Conservation (phyloP, 192 early-diverging fungal genomes). For the Coemansia sp. region DNA sequence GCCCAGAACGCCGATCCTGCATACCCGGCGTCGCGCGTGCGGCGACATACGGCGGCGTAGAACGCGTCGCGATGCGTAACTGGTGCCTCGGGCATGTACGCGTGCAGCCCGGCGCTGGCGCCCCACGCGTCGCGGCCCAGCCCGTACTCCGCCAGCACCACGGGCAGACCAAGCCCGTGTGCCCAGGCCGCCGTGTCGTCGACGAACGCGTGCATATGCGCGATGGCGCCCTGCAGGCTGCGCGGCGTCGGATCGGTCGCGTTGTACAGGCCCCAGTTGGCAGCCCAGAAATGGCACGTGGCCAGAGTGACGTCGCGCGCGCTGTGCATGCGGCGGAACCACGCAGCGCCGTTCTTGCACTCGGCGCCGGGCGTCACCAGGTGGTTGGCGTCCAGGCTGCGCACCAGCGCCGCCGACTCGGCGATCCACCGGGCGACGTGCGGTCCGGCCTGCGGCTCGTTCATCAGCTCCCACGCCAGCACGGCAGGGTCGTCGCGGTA, state of each 20-base stretch:
- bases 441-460: constrained; percentile 59
- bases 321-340: constrained; percentile 56
- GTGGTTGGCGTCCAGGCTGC: constrained; percentile 54
- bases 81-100: constrained; percentile 51
- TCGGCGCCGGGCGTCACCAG: constrained; percentile 63
- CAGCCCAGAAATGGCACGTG: constrained; percentile 55
- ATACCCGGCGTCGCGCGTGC: constrained; percentile 20
- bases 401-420: constrained; percentile 51
- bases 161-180: constrained; percentile 45
- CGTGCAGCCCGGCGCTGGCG: constrained; percentile 9
- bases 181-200: constrained; percentile 53
- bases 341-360: constrained; percentile 55
- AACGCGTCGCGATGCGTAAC: constrained; percentile 56
- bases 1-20: constrained; percentile 66
- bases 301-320: constrained; percentile 52
- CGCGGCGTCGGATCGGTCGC: constrained; percentile 36
- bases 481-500: constrained; percentile 62
- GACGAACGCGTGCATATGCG: constrained; percentile 46
- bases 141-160: constrained; percentile 61
- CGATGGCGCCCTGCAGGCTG: constrained; percentile 39
- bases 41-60: constrained; percentile 44
- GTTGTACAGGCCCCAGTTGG: constrained; percentile 61
- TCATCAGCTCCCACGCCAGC: constrained; percentile 69
- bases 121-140: constrained; percentile 53
- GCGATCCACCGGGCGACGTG: constrained; percentile 54